These are phyloP conservation scores for Penicillium parvum DNA, from an alignment of 495 filamentous ascomycete genomes.

Conservation along the genomic window DNA sequence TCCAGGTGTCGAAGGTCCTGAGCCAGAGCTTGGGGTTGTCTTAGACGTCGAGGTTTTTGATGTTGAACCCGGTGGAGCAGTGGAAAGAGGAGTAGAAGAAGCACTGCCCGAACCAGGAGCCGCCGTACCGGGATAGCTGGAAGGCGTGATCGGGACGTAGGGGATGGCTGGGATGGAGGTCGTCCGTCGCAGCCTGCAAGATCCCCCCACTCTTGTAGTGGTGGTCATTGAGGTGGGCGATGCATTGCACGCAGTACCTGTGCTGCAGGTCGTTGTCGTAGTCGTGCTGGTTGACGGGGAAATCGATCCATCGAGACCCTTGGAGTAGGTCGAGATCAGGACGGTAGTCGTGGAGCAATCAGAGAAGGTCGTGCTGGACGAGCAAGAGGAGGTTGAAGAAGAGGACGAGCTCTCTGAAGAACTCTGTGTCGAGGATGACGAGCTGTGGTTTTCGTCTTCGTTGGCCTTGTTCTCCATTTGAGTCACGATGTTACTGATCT, in stretches of 20 bases:
- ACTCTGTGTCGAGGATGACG: background rate
- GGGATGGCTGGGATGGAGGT: background rate
- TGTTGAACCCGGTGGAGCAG: too few relatives aligned
- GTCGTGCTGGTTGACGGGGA: background rate
- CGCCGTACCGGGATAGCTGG: too few relatives aligned
- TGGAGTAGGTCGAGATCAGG: background rate
- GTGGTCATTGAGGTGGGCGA: background rate
- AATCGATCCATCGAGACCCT: background rate
- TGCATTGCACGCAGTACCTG: background rate
- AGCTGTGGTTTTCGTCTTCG: background rate
- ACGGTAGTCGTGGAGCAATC: background rate
- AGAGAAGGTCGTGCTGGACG: background rate
- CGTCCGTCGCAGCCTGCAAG: background rate
- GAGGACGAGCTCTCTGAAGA: background rate
- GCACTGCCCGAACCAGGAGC: too few relatives aligned
- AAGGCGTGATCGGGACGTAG: background rate
- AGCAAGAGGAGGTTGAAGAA: background rate
- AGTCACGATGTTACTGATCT: background rate
- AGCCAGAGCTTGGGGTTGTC: too few relatives aligned
- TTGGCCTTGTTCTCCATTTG: background rate
- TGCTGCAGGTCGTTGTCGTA: background rate
- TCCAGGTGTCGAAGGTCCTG: too few relatives aligned
- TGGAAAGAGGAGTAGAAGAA: too few relatives aligned
- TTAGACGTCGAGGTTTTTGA: too few relatives aligned
- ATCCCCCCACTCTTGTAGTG: background rate